phyloP scores from a whole-genome alignment of 2,329 filamentous ascomycete species.

The Diaporthe nobilis region DNA sequence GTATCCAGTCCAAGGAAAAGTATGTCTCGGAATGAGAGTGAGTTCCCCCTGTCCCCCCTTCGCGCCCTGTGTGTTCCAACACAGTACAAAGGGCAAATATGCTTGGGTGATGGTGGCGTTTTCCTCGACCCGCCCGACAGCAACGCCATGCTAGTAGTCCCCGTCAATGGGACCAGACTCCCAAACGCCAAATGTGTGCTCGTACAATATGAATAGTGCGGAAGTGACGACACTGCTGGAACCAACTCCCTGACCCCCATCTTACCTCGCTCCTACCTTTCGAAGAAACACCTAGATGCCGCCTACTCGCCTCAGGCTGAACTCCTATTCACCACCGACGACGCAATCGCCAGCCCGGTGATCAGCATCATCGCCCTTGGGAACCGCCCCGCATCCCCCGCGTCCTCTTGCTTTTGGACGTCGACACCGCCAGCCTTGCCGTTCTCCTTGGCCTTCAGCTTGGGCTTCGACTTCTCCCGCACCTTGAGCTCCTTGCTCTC shows the following conservation, averaged over 20 bases:
- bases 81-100: not conserved
- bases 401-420: constrained; percentile 11
- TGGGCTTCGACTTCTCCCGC: constrained; percentile 12
- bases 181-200: not conserved
- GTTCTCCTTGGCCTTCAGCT: constrained; percentile 1
- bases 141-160: not conserved
- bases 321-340: constrained; percentile 44
- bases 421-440: not conserved
- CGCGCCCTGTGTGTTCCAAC: not conserved
- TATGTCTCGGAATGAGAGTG: constrained; percentile 16
- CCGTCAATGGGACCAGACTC: not conserved
- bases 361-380: constrained; percentile 50
- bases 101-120: not conserved
- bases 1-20: constrained; percentile 15
- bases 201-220: not conserved
- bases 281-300: not conserved
- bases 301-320: constrained; percentile 1
- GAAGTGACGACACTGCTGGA: too few species aligned
- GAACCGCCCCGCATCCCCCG: constrained; percentile 36
- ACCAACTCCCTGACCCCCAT: too few species aligned
- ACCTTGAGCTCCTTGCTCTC: constrained; percentile 32
- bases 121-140: not conserved
- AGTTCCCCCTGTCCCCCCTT: too few species aligned
- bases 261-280: not conserved
- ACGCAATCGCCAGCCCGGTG: constrained; percentile 48